phyloP scores from a whole-genome alignment of 2,329 filamentous ascomycete species.

The Colletotrichum destructivum region DNA sequence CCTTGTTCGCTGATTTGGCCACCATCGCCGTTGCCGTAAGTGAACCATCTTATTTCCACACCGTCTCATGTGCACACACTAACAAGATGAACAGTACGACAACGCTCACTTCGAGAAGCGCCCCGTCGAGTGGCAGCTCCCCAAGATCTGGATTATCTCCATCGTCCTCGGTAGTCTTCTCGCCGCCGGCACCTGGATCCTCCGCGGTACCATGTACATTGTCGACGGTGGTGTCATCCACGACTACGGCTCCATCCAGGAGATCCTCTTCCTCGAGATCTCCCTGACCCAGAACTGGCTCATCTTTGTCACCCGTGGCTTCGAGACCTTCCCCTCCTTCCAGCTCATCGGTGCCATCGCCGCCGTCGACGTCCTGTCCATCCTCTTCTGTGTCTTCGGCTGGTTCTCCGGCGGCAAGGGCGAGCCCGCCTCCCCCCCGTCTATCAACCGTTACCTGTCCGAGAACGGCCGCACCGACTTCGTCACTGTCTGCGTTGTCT shows the following conservation, averaged over 20 bases:
- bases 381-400: constrained; percentile 82
- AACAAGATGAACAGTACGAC: constrained; percentile 66
- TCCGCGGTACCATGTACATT: constrained; percentile 80
- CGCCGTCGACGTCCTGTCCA: constrained; percentile 79
- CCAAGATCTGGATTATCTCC: constrained; percentile 86
- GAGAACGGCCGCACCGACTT: constrained; percentile 61
- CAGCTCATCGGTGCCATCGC: constrained; percentile 81
- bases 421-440: constrained; percentile 50
- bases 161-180: constrained; percentile 78
- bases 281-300: constrained; percentile 84
- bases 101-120: constrained; percentile 83
- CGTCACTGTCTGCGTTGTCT: constrained; percentile 76
- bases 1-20: constrained; percentile 84
- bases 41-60: accelerated
- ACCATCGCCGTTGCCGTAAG: constrained; percentile 78
- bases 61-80: not conserved
- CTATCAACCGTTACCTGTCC: constrained; percentile 53
- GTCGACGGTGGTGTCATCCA: constrained; percentile 80
- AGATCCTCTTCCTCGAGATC: constrained; percentile 82
- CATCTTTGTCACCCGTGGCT: constrained; percentile 83
- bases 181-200: constrained; percentile 79
- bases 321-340: constrained; percentile 81
- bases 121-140: constrained; percentile 85
- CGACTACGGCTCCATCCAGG: constrained; percentile 82
- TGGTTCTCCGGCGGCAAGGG: constrained; percentile 73